phyloP scores from a whole-genome alignment of 2,329 filamentous ascomycete species.

The Diplodia seriata region DNA sequence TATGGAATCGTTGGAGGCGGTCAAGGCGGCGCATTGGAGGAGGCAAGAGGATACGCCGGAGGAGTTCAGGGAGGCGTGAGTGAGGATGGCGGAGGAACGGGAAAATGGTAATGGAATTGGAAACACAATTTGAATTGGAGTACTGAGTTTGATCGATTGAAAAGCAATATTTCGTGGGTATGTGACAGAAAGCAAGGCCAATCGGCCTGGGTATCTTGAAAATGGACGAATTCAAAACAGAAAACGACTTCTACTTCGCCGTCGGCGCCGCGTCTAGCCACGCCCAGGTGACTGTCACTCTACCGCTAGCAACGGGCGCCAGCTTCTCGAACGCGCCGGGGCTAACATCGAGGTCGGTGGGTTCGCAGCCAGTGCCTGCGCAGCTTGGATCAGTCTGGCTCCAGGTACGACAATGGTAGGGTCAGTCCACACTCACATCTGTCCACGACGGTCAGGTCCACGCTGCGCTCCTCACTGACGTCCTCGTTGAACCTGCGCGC shows the following conservation, averaged over 20 bases:
- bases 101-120: neutral
- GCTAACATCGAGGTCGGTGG: slow-evolving; percentile 59
- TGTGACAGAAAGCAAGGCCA: neutral
- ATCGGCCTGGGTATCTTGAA: slow-evolving; percentile 13
- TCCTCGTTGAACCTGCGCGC: slow-evolving; percentile 59
- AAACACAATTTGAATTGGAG: neutral
- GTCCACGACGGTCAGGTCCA: slow-evolving; percentile 72
- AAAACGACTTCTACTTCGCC: neutral
- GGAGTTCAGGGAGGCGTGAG: slow-evolving; percentile 39
- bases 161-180: neutral
- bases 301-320: slow-evolving; percentile 54
- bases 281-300: slow-evolving; percentile 59
- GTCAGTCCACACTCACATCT: slow-evolving; percentile 55
- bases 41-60: slow-evolving; percentile 62
- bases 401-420: neutral
- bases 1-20: slow-evolving; percentile 58
- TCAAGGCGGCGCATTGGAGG: slow-evolving; percentile 61
- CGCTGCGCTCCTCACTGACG: slow-evolving; percentile 56
- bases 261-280: slow-evolving; percentile 49
- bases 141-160: neutral
- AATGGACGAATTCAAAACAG: neutral
- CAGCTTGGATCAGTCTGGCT: slow-evolving; percentile 24
- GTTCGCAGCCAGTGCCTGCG: slow-evolving; percentile 55
- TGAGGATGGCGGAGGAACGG: neutral
- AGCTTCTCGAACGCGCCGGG: slow-evolving; percentile 56